Evolutionary conservation across 2,329 filamentous ascomycete species (phyloP).

Genomic region (Arthrobotrys conoides): DNA sequence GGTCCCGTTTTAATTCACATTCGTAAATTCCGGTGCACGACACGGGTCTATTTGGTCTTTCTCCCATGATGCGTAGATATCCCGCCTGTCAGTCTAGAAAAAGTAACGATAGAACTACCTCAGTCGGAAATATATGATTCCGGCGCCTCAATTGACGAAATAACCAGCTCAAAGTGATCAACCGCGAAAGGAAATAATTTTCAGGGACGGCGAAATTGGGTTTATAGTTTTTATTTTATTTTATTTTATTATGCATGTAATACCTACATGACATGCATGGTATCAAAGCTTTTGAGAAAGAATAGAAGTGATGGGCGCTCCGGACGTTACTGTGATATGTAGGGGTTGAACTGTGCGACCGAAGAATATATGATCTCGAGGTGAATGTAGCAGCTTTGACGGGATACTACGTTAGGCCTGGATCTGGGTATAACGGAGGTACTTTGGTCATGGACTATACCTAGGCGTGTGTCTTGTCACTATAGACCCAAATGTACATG

Average conservation of each 20-base stretch:
- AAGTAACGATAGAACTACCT: not conserved
- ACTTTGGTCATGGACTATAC: not conserved
- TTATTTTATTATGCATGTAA: not conserved
- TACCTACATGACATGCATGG: not conserved
- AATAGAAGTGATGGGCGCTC: not conserved
- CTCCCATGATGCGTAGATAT: not conserved
- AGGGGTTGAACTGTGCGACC: not conserved
- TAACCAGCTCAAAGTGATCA: constrained; percentile 2
- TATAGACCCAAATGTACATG: too few species aligned
- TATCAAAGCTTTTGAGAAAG: not conserved
- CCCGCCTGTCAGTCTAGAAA: not conserved
- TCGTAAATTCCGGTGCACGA: too few species aligned
- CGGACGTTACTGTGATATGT: not conserved
- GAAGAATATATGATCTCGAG: not conserved
- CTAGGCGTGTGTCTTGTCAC: not conserved
- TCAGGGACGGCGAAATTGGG: not conserved
- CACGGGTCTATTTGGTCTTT: not conserved
- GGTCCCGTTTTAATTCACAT: too few species aligned
- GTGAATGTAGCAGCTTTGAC: not conserved
- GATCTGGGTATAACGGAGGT: not conserved
- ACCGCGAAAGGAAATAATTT: constrained; percentile 8
- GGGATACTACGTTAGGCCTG: not conserved
- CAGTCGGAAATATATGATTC: constrained; percentile 1
- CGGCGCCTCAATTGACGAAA: constrained; percentile 19
- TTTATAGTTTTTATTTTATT: not conserved